Percentiles rank a stretch among this genome's conserved stretches.
Evolutionary conservation across 2,329 filamentous ascomycete species (phyloP).

Genomic region (Fusarium foetens): DNA sequence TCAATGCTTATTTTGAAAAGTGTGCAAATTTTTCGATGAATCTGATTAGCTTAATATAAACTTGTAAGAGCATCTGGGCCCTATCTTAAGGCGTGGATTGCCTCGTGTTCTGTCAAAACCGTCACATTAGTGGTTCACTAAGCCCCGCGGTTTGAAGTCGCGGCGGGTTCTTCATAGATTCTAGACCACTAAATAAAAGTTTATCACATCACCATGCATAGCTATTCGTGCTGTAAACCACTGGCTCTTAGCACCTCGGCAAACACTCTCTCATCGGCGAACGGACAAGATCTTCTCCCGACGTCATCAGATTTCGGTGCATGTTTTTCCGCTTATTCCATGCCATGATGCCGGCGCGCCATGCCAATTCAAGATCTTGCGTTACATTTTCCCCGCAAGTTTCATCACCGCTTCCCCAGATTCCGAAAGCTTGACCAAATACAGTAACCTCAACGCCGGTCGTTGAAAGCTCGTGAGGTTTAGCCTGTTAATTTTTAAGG

Average conservation of each 20-base stretch:
- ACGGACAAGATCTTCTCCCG: background rate
- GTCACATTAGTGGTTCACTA: no score
- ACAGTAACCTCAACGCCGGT: background rate
- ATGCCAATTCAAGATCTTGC: background rate
- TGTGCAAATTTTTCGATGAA: fast-evolving
- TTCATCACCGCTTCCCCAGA: constrained; percentile 8
- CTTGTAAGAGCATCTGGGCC: background rate
- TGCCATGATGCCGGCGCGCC: background rate
- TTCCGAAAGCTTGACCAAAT: background rate
- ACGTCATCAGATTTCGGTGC: background rate
- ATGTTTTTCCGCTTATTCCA: background rate
- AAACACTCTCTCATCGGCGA: background rate
- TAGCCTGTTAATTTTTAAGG: background rate
- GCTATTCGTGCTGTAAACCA: no score
- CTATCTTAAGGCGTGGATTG: background rate
- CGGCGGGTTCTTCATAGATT: no score
- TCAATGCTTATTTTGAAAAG: no score
- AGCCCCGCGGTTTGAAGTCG: no score
- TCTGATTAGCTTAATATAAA: no score
- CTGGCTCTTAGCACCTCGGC: background rate
- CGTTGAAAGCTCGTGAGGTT: background rate
- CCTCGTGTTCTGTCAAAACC: background rate
- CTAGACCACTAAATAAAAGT: no score
- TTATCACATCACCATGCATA: no score
- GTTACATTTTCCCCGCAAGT: constrained; percentile 10